Evolutionary conservation across 305 asterid species (phyloP).

Genomic region (Salvia sclarea): DNA sequence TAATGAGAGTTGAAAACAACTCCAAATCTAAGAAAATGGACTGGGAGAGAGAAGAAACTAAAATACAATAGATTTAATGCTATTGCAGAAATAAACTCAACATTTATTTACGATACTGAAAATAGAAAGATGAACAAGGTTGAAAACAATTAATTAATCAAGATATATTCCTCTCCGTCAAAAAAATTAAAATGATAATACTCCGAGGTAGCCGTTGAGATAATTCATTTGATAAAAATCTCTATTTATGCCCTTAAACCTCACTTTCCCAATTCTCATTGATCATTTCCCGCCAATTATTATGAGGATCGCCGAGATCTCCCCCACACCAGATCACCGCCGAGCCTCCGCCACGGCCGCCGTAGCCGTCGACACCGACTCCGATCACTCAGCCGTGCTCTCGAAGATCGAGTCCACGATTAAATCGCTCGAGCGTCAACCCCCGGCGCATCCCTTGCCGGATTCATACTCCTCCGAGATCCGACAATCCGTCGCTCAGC

Average conservation of each 20-base stretch:
- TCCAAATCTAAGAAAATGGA: too few relatives aligned
- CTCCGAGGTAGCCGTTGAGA: neutral
- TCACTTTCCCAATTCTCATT: conserved; percentile 9
- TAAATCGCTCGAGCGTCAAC: conserved; percentile 58
- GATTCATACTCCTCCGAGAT: conserved; percentile 67
- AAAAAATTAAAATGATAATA: too few relatives aligned
- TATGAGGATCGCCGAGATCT: conserved; percentile 82
- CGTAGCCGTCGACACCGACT: conserved; percentile 29
- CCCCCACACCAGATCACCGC: conserved; percentile 68
- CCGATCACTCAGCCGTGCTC: conserved; percentile 45
- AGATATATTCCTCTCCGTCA: too few relatives aligned
- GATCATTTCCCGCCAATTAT: conserved; percentile 38
- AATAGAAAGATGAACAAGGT: neutral
- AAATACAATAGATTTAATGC: neutral
- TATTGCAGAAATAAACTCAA: neutral
- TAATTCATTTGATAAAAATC: neutral
- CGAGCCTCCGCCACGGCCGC: conserved; percentile 32
- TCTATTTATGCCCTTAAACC: neutral
- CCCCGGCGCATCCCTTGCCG: conserved; percentile 53
- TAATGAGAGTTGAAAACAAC: too few relatives aligned
- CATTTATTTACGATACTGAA: neutral
- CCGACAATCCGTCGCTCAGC: conserved; percentile 47
- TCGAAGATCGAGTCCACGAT: conserved; percentile 65
- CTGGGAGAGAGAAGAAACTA: too few relatives aligned
- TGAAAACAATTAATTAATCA: neutral